Percentiles rank a stretch among this genome's conserved stretches.
Evolutionary conservation across 176 grass and related monocot species (phyloP).

Genomic region (Typha latifolia): DNA sequence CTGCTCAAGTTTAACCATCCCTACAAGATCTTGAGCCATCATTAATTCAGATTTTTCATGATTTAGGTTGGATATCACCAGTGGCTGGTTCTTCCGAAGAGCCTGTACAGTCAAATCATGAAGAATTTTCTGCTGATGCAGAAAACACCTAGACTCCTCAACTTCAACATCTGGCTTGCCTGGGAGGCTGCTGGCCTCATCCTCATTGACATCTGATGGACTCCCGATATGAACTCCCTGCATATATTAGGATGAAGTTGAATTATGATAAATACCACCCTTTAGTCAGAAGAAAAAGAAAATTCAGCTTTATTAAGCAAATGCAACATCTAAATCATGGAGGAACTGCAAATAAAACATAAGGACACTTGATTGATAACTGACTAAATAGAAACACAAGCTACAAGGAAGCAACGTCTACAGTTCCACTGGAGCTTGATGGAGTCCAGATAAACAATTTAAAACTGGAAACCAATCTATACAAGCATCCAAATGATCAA

Average conservation of each 20-base stretch:
- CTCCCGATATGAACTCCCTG: conserved; percentile 72
- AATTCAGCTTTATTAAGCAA: neutral
- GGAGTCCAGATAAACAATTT: too few relatives aligned
- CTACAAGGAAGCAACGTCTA: too few relatives aligned
- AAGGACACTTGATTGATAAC: too few relatives aligned
- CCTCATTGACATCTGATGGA: conserved; percentile 42
- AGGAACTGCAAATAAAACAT: too few relatives aligned
- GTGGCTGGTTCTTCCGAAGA: conserved; percentile 79
- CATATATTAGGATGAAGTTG: conserved; percentile 5
- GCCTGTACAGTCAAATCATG: conserved; percentile 80
- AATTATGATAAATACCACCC: neutral
- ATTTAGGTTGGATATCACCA: conserved; percentile 71
- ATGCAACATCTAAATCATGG: too few relatives aligned
- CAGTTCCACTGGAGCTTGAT: too few relatives aligned
- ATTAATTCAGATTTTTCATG: conserved; percentile 52
- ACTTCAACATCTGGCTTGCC: conserved; percentile 31
- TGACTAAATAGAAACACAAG: too few relatives aligned
- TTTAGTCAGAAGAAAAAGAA: neutral
- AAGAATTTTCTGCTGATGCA: conserved; percentile 59
- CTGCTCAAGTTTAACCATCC: conserved; percentile 54
- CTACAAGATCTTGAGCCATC: conserved; percentile 38
- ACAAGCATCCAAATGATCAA: too few relatives aligned
- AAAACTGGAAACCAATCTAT: too few relatives aligned
- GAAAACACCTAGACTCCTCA: conserved; percentile 55
- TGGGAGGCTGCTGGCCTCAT: conserved; percentile 34